Base-by-base conservation (phyloP, 257 asterid genomes). In the Avicennia marina region DNA sequence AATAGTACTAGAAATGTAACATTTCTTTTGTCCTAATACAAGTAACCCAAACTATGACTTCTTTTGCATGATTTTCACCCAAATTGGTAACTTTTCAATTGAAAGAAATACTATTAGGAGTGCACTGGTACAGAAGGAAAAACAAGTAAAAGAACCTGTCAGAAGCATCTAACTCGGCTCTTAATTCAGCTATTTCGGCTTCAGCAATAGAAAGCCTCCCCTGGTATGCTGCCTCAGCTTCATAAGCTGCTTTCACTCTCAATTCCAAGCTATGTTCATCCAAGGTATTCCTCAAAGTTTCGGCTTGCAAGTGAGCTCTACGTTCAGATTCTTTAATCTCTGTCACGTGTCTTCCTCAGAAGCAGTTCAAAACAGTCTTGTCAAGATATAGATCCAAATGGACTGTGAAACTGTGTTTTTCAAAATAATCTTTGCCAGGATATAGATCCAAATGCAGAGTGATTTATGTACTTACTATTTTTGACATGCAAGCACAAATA, bases 171-270 rank as follows among this genome's bases (percentile, higher is more conserved):
- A 88, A 74, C 72, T 88, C 91, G 40, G 80, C 76, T 79, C 81
- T 73, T 73, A 93, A 52, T 67, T 80, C 83, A 63, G 84, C 83
- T 68, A 83, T 86, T 75, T 93, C 98, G 12, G 86, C 87, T 81
- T 80, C 94, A 52, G 98, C 90, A 65, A 79, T 70, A 38, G 84
- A 78, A 65, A 93, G 97, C 77, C 97, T 83, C 69, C 80, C 86
- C 80, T 79, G 86, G 76, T 87, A 93, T 53, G 95, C 98, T 33
- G 75, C 80, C 77, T 93, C 96, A 58, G 95, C 94, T 83, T 93
- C 98, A 77, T 86, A 78, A 56, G 97, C 98, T 51, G 98, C 86
- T 77, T 76, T 89, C 66, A 93, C 89, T 71, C 97, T 80, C 81
- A 93, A 74, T 71, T 83, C 97, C 56, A 89, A 83, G 69, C 85